Percentiles rank a stretch among this genome's conserved stretches.
Conservation (phyloP, 805 yeast species). For the Komagataella pastoris region DNA sequence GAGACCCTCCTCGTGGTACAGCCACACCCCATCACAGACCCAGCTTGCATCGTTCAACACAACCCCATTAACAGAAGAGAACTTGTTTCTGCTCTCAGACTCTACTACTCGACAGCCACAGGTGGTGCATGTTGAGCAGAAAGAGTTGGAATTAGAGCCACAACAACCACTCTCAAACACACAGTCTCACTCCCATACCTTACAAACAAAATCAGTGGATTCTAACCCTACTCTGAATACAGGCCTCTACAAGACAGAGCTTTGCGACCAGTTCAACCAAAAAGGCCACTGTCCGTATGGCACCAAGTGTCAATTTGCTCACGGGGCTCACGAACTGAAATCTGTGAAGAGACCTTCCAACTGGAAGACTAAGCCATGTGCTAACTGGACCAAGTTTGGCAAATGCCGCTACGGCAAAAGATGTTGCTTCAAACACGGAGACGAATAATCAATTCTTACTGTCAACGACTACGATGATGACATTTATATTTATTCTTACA, state of each 20-base stretch:
- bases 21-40: conserved; percentile 1
- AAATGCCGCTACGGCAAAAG: conserved; percentile 80
- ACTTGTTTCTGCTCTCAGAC: conserved; percentile 16
- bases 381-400: conserved; percentile 75
- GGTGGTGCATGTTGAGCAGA: not conserved
- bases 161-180: conserved; percentile 1
- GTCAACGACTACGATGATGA: not conserved
- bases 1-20: not conserved
- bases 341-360: conserved; percentile 60
- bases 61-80: conserved; percentile 22
- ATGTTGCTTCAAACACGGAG: conserved; percentile 83
- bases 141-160: conserved; percentile 6
- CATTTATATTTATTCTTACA: not conserved
- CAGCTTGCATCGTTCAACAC: not conserved
- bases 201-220: conserved; percentile 1
- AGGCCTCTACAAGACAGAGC: conserved; percentile 78
- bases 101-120: conserved; percentile 1
- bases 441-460: conserved; percentile 10
- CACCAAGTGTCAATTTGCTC: conserved; percentile 88
- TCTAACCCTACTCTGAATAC: conserved; percentile 17
- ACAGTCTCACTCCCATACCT: not conserved
- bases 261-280: conserved; percentile 66
- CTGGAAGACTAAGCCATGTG: conserved; percentile 87
- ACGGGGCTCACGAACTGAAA: conserved; percentile 70
- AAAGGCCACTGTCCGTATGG: conserved; percentile 79